Evolutionary conservation across 2,329 filamentous ascomycete species (phyloP).

Genomic region (Pseudogymnoascus sp.): DNA sequence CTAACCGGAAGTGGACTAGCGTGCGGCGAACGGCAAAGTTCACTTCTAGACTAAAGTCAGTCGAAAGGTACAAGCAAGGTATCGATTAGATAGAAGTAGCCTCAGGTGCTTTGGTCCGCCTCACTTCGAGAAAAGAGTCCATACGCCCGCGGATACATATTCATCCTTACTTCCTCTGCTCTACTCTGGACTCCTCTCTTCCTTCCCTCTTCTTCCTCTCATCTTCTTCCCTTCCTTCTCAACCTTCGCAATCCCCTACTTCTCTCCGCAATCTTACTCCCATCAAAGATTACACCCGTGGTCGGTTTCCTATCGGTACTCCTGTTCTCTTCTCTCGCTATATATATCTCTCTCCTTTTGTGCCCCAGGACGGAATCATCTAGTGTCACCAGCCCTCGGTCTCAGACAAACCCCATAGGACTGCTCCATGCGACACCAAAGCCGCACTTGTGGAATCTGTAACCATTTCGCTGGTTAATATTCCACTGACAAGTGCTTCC

Average conservation of each 20-base stretch:
- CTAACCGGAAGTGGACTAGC: not conserved
- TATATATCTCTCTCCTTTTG: not conserved
- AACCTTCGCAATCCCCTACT: slow-evolving; percentile 11
- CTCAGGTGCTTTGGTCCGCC: slow-evolving; percentile 6
- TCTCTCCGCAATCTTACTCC: slow-evolving; percentile 4
- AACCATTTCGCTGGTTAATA: slow-evolving; percentile 2
- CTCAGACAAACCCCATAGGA: not conserved
- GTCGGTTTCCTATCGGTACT: not conserved
- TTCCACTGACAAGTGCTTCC: not conserved
- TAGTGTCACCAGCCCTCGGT: not conserved
- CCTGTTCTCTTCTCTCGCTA: not conserved
- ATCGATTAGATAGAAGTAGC: not conserved
- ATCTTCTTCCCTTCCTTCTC: slow-evolving; percentile 10
- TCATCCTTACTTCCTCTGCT: slow-evolving; percentile 13
- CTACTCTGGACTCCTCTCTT: not conserved
- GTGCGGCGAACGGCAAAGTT: slow-evolving; percentile 5
- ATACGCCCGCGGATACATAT: slow-evolving; percentile 12
- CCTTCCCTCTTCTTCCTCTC: slow-evolving; percentile 10
- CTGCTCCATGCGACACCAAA: not conserved
- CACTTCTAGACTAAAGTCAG: not conserved
- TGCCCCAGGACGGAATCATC: not conserved
- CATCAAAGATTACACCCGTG: slow-evolving; percentile 6
- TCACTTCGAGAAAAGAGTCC: not conserved
- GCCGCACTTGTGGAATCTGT: not conserved
- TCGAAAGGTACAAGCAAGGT: slow-evolving; percentile 2